A percentile compares a stretch with the other conserved stretches of the same genome.
Conservation (phyloP, 2,329 filamentous ascomycete genomes). For the Diaporthe eres region DNA sequence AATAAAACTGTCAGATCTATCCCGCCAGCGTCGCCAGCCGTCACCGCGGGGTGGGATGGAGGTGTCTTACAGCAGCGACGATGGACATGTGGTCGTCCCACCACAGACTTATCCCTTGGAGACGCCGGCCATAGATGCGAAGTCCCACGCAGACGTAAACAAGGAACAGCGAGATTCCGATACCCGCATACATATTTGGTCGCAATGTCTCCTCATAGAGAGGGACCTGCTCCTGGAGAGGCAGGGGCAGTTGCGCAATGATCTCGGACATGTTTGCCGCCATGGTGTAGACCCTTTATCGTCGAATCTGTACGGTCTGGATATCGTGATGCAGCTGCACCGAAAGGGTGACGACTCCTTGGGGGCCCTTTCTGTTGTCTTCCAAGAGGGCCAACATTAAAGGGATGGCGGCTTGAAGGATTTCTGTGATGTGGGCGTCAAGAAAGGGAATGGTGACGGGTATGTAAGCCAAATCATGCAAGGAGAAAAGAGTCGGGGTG, state of each 20-base stretch:
- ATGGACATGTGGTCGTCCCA: neutral
- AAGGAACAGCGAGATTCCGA: neutral
- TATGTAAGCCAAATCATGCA: too few relatives aligned
- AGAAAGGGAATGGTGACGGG: too few relatives aligned
- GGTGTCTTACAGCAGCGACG: neutral
- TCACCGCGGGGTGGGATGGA: neutral
- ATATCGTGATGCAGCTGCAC: too few relatives aligned
- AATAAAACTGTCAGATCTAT: neutral
- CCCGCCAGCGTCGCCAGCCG: accelerated
- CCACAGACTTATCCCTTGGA: neutral
- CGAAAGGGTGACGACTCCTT: too few relatives aligned
- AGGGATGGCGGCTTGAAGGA: too few relatives aligned
- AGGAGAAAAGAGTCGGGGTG: too few relatives aligned
- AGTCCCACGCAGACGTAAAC: neutral
- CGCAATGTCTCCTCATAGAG: neutral
- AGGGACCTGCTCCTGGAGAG: neutral
- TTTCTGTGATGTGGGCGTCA: too few relatives aligned
- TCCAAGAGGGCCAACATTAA: too few relatives aligned
- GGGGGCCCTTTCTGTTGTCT: too few relatives aligned
- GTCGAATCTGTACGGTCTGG: neutral
- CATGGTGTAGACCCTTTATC: neutral
- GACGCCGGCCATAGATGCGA: neutral
- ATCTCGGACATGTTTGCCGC: neutral
- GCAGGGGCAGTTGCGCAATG: neutral
- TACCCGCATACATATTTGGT: neutral